Evolutionary conservation across 352 stramenopile genomes (phyloP).

Genomic region (Plasmopara muralis): DNA sequence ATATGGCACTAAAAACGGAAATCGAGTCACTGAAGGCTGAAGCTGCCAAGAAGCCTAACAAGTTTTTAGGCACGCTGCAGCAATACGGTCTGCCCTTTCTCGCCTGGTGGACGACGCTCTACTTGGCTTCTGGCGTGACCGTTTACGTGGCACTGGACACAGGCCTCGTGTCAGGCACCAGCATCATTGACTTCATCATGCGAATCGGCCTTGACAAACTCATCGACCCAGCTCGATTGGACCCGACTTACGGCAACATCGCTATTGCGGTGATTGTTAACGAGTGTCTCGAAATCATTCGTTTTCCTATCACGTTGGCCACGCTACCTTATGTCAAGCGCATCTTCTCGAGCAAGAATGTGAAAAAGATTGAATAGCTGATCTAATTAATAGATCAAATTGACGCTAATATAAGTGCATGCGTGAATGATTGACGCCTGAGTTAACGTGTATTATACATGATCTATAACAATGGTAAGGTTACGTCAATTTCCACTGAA

Average conservation of each 20-base stretch:
- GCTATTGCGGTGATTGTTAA: slow-evolving; percentile 82
- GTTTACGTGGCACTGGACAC: slow-evolving; percentile 76
- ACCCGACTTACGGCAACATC: slow-evolving; percentile 85
- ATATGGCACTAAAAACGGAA: slow-evolving; percentile 65
- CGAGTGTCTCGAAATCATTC: slow-evolving; percentile 77
- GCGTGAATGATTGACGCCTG: no score
- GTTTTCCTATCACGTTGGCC: slow-evolving; percentile 80
- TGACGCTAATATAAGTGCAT: no score
- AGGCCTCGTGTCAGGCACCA: slow-evolving; percentile 57
- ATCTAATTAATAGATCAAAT: background rate
- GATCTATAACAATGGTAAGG: background rate
- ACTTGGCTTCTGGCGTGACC: slow-evolving; percentile 56
- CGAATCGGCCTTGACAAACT: slow-evolving; percentile 69
- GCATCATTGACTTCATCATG: slow-evolving; percentile 82
- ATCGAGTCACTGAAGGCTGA: slow-evolving; percentile 43
- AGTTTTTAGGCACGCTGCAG: slow-evolving; percentile 73
- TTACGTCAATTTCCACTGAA: slow-evolving; percentile 74
- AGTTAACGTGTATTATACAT: background rate
- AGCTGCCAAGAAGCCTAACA: slow-evolving; percentile 57
- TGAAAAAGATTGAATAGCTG: slow-evolving; percentile 28
- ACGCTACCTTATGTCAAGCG: slow-evolving; percentile 78
- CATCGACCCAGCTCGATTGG: slow-evolving; percentile 63
- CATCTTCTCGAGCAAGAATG: slow-evolving; percentile 43
- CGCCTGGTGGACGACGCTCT: slow-evolving; percentile 76
- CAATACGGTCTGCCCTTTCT: slow-evolving; percentile 83